A percentile compares a stretch with the other conserved stretches of the same genome.
Evolutionary conservation across 148 eudicot species (phyloP).

Genomic region (Dysphania ambrosioides): DNA sequence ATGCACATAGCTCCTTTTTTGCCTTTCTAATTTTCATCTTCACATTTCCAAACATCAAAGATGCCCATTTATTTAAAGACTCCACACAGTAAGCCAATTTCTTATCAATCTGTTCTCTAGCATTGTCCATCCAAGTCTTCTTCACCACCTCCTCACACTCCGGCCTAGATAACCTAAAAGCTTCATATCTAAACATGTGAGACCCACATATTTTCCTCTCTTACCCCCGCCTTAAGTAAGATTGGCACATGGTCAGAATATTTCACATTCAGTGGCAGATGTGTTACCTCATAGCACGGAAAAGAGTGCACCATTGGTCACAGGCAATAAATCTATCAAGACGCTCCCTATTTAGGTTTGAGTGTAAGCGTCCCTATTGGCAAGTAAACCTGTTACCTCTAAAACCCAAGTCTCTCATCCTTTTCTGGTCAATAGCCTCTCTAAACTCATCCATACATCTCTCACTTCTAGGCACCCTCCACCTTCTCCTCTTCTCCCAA

Average conservation of each 20-base stretch:
- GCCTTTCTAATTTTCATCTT: neutral
- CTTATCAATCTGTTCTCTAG: neutral
- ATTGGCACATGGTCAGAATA: neutral
- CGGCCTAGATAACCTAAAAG: neutral
- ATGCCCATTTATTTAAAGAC: neutral
- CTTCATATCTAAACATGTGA: no score
- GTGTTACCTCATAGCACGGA: neutral
- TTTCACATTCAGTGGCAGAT: neutral
- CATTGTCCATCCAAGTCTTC: neutral
- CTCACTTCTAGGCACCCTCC: no score
- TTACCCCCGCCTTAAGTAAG: neutral
- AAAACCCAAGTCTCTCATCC: no score
- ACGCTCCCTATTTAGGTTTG: neutral
- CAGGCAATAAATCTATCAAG: neutral
- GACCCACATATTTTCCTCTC: no score
- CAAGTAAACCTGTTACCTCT: neutral
- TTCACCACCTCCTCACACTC: neutral
- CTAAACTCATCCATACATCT: no score
- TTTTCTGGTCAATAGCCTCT: no score
- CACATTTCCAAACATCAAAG: neutral
- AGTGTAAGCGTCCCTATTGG: no score
- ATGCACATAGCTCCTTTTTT: neutral
- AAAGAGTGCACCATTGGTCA: neutral
- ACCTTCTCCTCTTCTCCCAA: no score
- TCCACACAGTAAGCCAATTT: fast-evolving